A percentile compares a stretch with the other conserved stretches of the same genome.
phyloP scores from a whole-genome alignment of 495 filamentous ascomycete genomes.

The Penicillium bovifimosum region DNA sequence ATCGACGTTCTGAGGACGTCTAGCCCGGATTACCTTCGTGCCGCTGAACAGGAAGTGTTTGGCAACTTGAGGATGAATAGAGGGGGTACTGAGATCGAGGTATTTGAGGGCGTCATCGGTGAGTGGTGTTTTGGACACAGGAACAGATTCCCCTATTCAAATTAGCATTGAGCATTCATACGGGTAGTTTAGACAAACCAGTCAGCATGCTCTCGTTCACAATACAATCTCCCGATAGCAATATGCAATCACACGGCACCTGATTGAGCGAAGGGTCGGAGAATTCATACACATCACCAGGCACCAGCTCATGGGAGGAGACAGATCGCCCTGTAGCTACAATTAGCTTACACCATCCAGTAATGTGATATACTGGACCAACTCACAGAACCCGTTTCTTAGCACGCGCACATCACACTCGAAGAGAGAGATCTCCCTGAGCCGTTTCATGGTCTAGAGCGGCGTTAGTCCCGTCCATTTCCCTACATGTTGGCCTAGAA shows the following conservation, averaged over 20 bases:
- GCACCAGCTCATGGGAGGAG: slow-evolving; percentile 80
- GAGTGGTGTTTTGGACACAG: slow-evolving; percentile 84
- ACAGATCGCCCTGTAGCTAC: slow-evolving; percentile 67
- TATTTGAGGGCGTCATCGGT: slow-evolving; percentile 72
- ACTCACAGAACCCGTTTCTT: slow-evolving; percentile 88
- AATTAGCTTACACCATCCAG: not conserved
- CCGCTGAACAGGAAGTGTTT: slow-evolving; percentile 90
- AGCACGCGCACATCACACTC: slow-evolving; percentile 92
- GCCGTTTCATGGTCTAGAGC: slow-evolving; percentile 73
- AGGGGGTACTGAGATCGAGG: slow-evolving; percentile 70
- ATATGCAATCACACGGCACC: slow-evolving; percentile 87
- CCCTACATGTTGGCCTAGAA: not conserved
- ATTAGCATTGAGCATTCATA: slow-evolving; percentile 14
- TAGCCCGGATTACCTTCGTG: slow-evolving; percentile 88
- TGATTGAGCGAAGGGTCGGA: slow-evolving; percentile 93
- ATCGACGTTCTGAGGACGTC: slow-evolving; percentile 76
- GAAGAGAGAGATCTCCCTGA: slow-evolving; percentile 89
- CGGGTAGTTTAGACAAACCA: slow-evolving; percentile 38
- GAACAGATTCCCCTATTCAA: slow-evolving; percentile 79
- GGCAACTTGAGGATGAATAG: slow-evolving; percentile 72
- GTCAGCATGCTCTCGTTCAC: slow-evolving; percentile 99
- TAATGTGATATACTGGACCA: not conserved
- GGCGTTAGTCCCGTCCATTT: slow-evolving; percentile 20
- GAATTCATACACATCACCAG: slow-evolving; percentile 95
- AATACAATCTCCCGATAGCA: slow-evolving; percentile 93